A percentile compares a stretch with the other conserved stretches of the same genome.
These are phyloP conservation scores for Moricandia moricandioides DNA, from an alignment of 345 rosid genomes.

Conservation along the genomic window DNA sequence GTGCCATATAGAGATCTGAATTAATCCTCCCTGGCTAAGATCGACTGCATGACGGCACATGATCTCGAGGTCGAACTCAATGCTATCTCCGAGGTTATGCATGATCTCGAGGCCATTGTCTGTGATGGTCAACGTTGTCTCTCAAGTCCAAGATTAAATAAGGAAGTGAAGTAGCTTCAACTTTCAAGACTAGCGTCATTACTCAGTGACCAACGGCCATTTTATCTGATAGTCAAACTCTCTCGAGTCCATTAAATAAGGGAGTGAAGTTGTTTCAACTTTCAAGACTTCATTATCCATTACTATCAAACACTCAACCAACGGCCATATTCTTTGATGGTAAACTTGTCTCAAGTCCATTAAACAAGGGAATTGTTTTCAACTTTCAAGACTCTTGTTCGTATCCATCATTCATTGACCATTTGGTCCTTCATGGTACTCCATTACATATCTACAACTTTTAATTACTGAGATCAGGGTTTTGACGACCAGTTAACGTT, in stretches of 20 bases:
- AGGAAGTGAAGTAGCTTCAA: background rate
- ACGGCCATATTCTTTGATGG: background rate
- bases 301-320: background rate
- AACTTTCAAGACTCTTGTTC: background rate
- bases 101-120: background rate
- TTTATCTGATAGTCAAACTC: background rate
- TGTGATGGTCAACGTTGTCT: background rate
- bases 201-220: background rate
- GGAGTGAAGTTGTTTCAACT: background rate
- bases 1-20: too few species aligned
- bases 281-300: background rate
- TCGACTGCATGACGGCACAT: too few species aligned
- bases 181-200: background rate
- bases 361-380: background rate
- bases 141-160: background rate
- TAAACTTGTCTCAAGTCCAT: background rate
- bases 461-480: background rate
- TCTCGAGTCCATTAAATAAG: background rate
- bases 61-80: too few species aligned
- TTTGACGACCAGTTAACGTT: background rate
- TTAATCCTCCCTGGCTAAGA: too few species aligned
- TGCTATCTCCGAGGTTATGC: too few species aligned
- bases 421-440: background rate
- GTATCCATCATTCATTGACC: background rate
- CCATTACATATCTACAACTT: background rate